Percentiles rank a stretch among this genome's conserved stretches.
These are phyloP conservation scores for Tetrahymena elliotti DNA, from an alignment of 73 alveolate genomes.

Conservation along the genomic window DNA sequence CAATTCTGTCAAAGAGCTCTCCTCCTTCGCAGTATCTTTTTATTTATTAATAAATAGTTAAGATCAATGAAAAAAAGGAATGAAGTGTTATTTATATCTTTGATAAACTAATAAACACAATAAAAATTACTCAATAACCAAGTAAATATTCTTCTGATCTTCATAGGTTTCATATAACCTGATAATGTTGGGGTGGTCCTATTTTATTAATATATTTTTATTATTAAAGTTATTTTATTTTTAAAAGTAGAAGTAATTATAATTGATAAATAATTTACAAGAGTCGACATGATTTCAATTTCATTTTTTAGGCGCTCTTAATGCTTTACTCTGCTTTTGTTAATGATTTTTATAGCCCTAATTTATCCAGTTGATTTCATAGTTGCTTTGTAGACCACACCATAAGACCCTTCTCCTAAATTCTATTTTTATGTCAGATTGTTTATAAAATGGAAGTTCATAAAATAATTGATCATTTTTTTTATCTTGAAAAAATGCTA, in stretches of 20 bases:
- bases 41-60: too few relatives aligned
- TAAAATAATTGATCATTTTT: too few relatives aligned
- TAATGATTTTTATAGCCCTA: neutral
- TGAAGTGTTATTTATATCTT: too few relatives aligned
- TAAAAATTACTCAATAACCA: neutral
- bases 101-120: neutral
- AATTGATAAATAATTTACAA: neutral
- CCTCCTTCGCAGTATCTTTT: slow-evolving; percentile 28
- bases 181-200: neutral
- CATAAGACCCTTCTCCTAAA: neutral
- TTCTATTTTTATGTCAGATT: neutral
- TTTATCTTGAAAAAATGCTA: neutral
- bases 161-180: neutral
- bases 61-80: too few relatives aligned
- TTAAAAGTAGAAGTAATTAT: neutral
- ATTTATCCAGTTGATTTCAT: neutral
- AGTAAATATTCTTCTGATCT: neutral
- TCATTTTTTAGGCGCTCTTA: neutral
- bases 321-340: neutral
- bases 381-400: neutral
- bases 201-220: neutral
- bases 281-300: neutral
- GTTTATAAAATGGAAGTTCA: too few relatives aligned
- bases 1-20: slow-evolving; percentile 49
- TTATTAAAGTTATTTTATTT: neutral